These are phyloP conservation scores for Rhynchosporium secalis DNA, from an alignment of 2,329 filamentous ascomycete species.

Conservation along the genomic window DNA sequence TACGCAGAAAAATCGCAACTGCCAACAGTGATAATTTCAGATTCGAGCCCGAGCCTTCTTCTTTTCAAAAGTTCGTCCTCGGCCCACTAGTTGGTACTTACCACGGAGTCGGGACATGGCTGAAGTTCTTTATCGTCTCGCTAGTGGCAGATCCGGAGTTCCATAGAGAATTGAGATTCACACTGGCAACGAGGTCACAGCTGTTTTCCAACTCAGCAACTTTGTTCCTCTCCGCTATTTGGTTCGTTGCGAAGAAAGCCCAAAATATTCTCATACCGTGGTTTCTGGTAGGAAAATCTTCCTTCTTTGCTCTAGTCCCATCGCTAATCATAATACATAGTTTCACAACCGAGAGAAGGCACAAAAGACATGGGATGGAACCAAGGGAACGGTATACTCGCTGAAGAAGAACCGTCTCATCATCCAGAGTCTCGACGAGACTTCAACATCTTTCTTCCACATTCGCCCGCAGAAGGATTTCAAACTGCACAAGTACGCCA, in stretches of 20 bases:
- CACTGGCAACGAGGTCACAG: constrained; percentile 41
- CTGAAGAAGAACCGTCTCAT: constrained; percentile 11
- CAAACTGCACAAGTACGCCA: constrained; percentile 16
- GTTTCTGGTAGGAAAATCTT: constrained; percentile 2
- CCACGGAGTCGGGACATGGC: constrained; percentile 43
- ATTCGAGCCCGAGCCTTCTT: constrained; percentile 4
- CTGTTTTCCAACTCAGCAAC: constrained; percentile 39
- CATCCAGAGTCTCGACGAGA: constrained; percentile 45
- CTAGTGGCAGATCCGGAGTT: constrained; percentile 48
- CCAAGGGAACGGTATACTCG: constrained; percentile 5
- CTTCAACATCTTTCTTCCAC: constrained; percentile 48
- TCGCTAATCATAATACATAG: not conserved
- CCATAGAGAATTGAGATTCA: constrained; percentile 46
- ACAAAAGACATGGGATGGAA: constrained; percentile 13
- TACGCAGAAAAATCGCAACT: not conserved
- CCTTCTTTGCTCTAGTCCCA: not conserved
- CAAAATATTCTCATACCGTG: constrained; percentile 3
- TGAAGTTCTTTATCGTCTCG: constrained; percentile 47
- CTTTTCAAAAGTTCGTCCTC: not conserved
- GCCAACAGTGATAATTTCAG: not conserved
- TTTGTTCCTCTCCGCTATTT: constrained; percentile 45
- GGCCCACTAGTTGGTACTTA: constrained; percentile 38
- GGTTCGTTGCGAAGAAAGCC: constrained; percentile 44
- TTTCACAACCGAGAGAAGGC: constrained; percentile 12
- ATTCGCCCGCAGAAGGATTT: constrained; percentile 25